Evolutionary conservation across 768 basidiomycete species (phyloP).

Genomic region (Psilocybe sp.): DNA sequence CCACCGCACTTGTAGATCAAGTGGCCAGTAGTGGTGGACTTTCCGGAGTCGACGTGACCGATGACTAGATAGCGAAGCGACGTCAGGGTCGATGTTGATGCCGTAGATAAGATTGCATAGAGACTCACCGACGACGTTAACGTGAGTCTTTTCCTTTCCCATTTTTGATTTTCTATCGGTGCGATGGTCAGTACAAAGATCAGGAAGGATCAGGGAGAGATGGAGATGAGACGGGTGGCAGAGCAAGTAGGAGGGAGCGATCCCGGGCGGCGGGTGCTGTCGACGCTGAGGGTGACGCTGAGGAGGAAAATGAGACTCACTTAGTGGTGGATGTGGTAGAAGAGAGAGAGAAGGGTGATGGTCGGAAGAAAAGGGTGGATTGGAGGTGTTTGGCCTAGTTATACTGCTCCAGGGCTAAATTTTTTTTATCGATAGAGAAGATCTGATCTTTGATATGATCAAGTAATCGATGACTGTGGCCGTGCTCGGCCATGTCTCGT

Average conservation of each 20-base stretch:
- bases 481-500: conserved; percentile 7
- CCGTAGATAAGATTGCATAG: conserved; percentile 29
- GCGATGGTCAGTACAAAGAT: conserved; percentile 26
- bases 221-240: conserved; percentile 16
- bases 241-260: conserved; percentile 21
- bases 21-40: conserved; percentile 99
- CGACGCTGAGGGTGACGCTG: conserved; percentile 9
- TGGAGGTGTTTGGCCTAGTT: conserved; percentile 57
- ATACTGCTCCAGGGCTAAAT: conserved; percentile 51
- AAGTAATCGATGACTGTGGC: conserved; percentile 39
- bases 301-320: conserved; percentile 29
- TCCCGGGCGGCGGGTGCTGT: conserved; percentile 15
- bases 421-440: conserved; percentile 58
- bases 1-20: conserved; percentile 99
- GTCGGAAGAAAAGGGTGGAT: conserved; percentile 37
- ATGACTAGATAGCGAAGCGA: conserved; percentile 61
- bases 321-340: conserved; percentile 27
- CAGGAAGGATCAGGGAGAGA: conserved; percentile 18
- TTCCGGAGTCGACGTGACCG: conserved; percentile 99
- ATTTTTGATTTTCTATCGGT: conserved; percentile 63
- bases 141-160: conserved; percentile 96
- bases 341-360: conserved; percentile 41
- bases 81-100: conserved; percentile 22
- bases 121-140: conserved; percentile 92
- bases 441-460: conserved; percentile 54